These are phyloP conservation scores for Arthromyces matolae DNA, from an alignment of 768 basidiomycete species.

Conservation along the genomic window DNA sequence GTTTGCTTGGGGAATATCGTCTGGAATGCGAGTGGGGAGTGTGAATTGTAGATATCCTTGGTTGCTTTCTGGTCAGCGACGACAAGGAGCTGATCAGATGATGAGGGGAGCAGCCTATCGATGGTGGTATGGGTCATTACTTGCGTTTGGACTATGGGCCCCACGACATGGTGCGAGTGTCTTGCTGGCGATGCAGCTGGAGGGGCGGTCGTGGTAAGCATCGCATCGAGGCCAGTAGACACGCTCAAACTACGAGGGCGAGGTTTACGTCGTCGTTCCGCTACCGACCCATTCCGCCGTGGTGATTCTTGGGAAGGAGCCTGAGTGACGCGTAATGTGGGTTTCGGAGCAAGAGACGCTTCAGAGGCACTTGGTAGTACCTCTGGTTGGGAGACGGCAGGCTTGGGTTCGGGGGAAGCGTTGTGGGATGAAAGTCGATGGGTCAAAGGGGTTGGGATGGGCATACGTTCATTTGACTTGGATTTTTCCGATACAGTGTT, in stretches of 20 bases:
- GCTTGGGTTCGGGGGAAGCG: too few species aligned
- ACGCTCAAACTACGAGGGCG: slow-evolving; percentile 18
- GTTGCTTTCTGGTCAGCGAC: slow-evolving; percentile 10
- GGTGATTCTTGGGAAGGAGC: background rate
- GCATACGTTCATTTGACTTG: slow-evolving; percentile 1
- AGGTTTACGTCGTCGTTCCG: slow-evolving; percentile 13
- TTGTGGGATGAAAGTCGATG: too few species aligned
- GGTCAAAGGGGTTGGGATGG: background rate
- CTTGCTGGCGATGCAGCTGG: background rate
- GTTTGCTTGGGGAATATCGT: background rate
- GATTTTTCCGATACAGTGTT: background rate
- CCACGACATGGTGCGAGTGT: background rate
- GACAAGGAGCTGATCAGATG: too few species aligned
- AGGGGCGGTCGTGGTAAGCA: slow-evolving; percentile 1
- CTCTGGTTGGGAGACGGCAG: too few species aligned
- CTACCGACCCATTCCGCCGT: slow-evolving; percentile 1
- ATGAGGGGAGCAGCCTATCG: background rate
- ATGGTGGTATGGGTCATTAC: background rate
- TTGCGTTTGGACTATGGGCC: background rate
- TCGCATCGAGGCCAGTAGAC: slow-evolving; percentile 11
- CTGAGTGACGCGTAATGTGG: background rate
- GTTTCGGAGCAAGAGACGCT: background rate
- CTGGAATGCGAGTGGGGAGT: slow-evolving; percentile 15
- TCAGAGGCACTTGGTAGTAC: too few species aligned
- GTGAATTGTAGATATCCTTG: slow-evolving; percentile 8